A percentile compares a stretch with the other conserved stretches of the same genome.
phyloP scores from a whole-genome alignment of 345 rosid species.

The Hypericum androsaemum region DNA sequence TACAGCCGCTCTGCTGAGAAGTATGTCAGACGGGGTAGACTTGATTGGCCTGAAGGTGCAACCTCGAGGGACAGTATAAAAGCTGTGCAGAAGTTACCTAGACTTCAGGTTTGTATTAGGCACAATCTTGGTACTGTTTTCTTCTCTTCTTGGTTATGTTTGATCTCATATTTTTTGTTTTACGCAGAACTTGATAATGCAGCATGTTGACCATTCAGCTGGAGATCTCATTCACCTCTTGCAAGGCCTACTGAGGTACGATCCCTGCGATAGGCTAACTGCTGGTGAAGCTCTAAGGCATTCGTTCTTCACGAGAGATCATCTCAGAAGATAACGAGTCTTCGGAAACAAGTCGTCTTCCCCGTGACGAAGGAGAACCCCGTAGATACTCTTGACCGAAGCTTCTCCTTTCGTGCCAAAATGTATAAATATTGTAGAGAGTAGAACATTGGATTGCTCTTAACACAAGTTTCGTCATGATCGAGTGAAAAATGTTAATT shows the following conservation, averaged over 20 bases:
- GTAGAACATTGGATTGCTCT: no score
- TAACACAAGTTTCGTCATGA: no score
- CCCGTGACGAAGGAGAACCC: no score
- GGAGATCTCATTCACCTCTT: constrained; percentile 25
- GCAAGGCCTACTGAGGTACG: constrained; percentile 22
- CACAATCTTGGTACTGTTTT: background rate
- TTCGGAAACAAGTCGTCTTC: background rate
- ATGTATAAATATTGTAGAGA: no score
- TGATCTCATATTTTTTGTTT: background rate
- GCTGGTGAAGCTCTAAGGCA: constrained; percentile 23
- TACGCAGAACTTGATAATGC: constrained; percentile 22
- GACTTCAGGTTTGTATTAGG: constrained; percentile 52
- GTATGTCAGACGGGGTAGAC: constrained; percentile 65
- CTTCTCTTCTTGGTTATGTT: background rate
- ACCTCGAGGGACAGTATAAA: constrained; percentile 70
- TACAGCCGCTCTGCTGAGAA: constrained; percentile 68
- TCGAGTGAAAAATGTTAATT: no score
- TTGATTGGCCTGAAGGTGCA: constrained; percentile 92
- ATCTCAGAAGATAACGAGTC: background rate
- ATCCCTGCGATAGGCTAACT: constrained; percentile 22
- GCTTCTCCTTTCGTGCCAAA: no score
- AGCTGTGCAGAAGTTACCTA: constrained; percentile 60
- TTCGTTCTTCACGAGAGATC: constrained; percentile 19
- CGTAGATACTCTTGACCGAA: no score
- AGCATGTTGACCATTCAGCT: constrained; percentile 27